Evolutionary conservation across 2,329 filamentous ascomycete genomes (phyloP), one percentile per base, ranked within the genome.

Genomic region (Diplodia scrobiculata): DNA sequence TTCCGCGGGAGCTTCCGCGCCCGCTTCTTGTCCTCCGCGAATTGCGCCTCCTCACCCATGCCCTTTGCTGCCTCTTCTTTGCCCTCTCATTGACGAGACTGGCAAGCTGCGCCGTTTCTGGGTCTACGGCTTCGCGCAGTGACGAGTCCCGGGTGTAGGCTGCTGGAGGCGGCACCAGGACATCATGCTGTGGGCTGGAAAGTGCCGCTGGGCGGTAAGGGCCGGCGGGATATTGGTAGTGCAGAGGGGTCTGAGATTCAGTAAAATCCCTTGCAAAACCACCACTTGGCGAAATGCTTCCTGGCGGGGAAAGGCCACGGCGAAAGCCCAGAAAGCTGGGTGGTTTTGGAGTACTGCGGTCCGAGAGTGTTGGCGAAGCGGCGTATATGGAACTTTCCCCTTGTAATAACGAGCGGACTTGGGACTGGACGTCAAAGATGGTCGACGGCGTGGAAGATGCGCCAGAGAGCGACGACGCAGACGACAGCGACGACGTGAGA

Each of bases 101-200:
- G 2, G 64, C 45, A 3, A 64, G 51, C 51, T 63, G 62, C 21
- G 53, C 50, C 13, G 65, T 63, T 48, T 67, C 67, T 19, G 65
- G 65, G 53, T 68, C 67, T 17, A 64, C 50, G 41, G 34, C 41
- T 9, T 58, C 63, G 58, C 50, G 32, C 17, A 47, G 19, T 5
- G 54, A 36, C 5, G 58, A 36, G 17, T 62, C 41, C n/a, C 58
- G 41, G 1, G 41, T 50, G 17, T 62, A 62, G 21, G 45, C 58
- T 21, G 45, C 41, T n/a, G 58, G 45, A 17, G 58, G 58, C 21
- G 58, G 41, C 10, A 21, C 45, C 7, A 29, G 58, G 34, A 19
- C 27, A 13, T 47, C 41, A 50, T 36, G 58, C 21, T 62, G 27
- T 9, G 58, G 58, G n/a, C 58, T 62, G 19, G 45, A 17, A 4